These are phyloP conservation scores for Phialophora expanda DNA, from an alignment of 2,329 filamentous ascomycete species.

Conservation along the genomic window DNA sequence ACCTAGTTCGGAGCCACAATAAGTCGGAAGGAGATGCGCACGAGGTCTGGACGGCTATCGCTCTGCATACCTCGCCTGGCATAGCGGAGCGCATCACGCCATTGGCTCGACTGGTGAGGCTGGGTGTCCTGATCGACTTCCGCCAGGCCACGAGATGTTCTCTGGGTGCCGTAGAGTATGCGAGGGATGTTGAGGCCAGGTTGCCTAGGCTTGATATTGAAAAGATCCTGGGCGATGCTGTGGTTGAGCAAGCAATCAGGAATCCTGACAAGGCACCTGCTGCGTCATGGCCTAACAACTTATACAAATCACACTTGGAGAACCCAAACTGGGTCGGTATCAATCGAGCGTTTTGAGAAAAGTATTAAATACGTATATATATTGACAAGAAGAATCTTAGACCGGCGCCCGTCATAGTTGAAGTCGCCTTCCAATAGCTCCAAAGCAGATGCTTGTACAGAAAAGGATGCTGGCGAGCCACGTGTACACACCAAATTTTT, in stretches of 20 bases:
- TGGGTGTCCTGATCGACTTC: constrained; percentile 51
- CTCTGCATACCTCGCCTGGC: constrained; percentile 51
- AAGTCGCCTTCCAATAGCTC: constrained; percentile 85
- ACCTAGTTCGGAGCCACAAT: constrained; percentile 40
- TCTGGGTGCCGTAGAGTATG: constrained; percentile 30
- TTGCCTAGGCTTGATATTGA: constrained; percentile 49
- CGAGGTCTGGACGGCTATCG: constrained; percentile 55
- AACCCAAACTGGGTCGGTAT: constrained; percentile 39
- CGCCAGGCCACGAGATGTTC: constrained; percentile 38
- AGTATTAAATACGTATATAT: constrained; percentile 7
- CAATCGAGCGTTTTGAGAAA: constrained; percentile 40
- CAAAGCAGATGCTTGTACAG: constrained; percentile 93
- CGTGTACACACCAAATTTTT: constrained; percentile 69
- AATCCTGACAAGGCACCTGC: constrained; percentile 50
- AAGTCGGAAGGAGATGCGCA: constrained; percentile 41
- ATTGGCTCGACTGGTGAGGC: constrained; percentile 47
- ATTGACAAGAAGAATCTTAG: constrained; percentile 4
- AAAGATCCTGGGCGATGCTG: constrained; percentile 51
- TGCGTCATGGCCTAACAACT: constrained; percentile 45
- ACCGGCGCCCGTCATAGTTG: constrained; percentile 30
- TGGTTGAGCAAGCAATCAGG: constrained; percentile 49
- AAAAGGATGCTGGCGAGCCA: constrained; percentile 96
- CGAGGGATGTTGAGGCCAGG: constrained; percentile 36
- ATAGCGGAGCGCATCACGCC: constrained; percentile 53
- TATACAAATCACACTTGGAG: constrained; percentile 40